A percentile compares a stretch with the other conserved stretches of the same genome.
Evolutionary conservation across 257 asterid species (phyloP).

Genomic region (Ophiorrhiza pumila): DNA sequence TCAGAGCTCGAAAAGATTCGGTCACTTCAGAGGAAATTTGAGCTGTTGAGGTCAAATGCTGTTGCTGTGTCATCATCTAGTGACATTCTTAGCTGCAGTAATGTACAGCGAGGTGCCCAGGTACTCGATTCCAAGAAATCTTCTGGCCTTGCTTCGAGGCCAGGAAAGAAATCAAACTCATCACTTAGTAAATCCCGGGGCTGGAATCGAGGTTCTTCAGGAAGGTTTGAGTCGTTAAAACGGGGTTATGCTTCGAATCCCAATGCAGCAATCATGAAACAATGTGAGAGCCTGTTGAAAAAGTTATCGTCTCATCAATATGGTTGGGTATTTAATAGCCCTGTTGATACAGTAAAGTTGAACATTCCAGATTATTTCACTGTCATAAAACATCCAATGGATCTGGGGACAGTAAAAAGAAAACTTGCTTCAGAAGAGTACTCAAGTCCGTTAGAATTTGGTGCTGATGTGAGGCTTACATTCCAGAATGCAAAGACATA

Average conservation of each 20-base stretch:
- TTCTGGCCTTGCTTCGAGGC: constrained; percentile 28
- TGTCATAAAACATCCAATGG: constrained; percentile 84
- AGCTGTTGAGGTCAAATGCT: constrained; percentile 41
- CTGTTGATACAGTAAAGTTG: constrained; percentile 70
- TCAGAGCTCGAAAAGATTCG: constrained; percentile 72
- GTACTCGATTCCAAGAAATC: constrained; percentile 38
- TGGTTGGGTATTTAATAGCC: constrained; percentile 61
- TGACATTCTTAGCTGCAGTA: constrained; percentile 46
- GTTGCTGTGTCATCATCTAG: constrained; percentile 42
- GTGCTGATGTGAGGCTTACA: constrained; percentile 74
- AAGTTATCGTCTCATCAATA: constrained; percentile 58
- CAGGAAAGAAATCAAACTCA: constrained; percentile 31
- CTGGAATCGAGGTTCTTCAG: constrained; percentile 55
- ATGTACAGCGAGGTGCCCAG: constrained; percentile 39
- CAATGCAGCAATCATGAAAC: constrained; percentile 43
- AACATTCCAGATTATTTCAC: constrained; percentile 72
- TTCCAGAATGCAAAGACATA: constrained; percentile 85
- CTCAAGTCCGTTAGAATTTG: constrained; percentile 58
- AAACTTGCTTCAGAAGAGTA: constrained; percentile 56
- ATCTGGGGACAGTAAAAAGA: constrained; percentile 72
- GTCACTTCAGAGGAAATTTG: constrained; percentile 47
- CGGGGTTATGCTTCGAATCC: constrained; percentile 28
- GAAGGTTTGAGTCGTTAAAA: constrained; percentile 48
- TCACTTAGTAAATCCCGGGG: constrained; percentile 35
- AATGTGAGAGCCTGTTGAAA: constrained; percentile 67